Percentiles rank a stretch among this genome's conserved stretches.
Evolutionary conservation across 371 early-diverging fungal species (phyloP).

Genomic region (Batkoa obscura): DNA sequence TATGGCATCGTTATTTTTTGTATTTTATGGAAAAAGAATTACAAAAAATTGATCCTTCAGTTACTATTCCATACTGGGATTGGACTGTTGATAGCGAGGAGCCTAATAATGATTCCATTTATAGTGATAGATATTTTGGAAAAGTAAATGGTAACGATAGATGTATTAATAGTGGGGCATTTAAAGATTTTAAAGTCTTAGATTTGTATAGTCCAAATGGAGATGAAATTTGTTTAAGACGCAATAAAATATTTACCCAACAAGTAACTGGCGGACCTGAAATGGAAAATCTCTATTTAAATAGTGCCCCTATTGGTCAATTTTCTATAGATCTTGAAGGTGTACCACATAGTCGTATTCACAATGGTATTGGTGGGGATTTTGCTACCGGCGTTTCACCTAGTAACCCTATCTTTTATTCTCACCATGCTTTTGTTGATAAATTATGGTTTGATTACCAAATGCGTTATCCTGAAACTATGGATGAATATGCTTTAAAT

Average conservation of each 20-base stretch:
- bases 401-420: conserved; percentile 34
- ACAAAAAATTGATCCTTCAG: not conserved
- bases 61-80: conserved; percentile 7
- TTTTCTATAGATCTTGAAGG: conserved; percentile 19
- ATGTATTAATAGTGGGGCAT: not conserved
- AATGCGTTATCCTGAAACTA: not conserved
- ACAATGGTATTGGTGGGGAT: conserved; percentile 22
- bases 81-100: not conserved
- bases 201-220: no score
- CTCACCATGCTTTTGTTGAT: conserved; percentile 35
- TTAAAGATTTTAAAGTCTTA: not conserved
- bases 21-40: not conserved
- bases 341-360: conserved; percentile 24
- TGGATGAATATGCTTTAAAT: not conserved
- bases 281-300: not conserved
- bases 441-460: conserved; percentile 26
- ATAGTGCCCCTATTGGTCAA: not conserved
- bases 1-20: conserved; percentile 5
- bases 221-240: no score
- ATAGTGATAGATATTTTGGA: not conserved
- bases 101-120: not conserved
- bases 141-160: not conserved
- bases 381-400: conserved; percentile 15
- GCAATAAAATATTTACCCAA: no score
- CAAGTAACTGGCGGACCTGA: not conserved